Conservation (phyloP, 2,329 filamentous ascomycete species). For the Penicillium sp. region DNA sequence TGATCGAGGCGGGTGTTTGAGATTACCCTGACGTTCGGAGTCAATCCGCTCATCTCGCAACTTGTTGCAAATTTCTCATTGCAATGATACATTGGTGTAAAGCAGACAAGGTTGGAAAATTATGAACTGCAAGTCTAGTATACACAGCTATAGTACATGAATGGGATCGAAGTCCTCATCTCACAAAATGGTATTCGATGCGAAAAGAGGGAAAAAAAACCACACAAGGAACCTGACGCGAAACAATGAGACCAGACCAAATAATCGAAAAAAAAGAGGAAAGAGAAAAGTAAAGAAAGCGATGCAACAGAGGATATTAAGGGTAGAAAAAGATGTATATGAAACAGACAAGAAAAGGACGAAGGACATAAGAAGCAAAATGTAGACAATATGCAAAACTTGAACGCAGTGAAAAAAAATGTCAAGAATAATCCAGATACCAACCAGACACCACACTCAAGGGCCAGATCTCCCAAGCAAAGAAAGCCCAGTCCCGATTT, state of each 20-base stretch:
- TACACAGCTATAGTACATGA: slow-evolving; percentile 14
- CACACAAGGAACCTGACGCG: neutral
- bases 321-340: slow-evolving; percentile 2
- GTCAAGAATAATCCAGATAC: slow-evolving; percentile 15
- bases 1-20: neutral
- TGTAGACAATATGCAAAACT: slow-evolving; percentile 10
- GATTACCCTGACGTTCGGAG: neutral
- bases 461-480: slow-evolving; percentile 17
- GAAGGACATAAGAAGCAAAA: slow-evolving; percentile 21
- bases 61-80: neutral
- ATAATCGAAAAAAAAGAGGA: neutral
- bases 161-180: slow-evolving; percentile 3
- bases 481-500: slow-evolving; percentile 14
- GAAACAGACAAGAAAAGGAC: slow-evolving; percentile 13
- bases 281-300: neutral
- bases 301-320: slow-evolving; percentile 11
- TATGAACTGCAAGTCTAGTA: slow-evolving; percentile 4
- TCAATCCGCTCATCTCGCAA: neutral
- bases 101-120: neutral
- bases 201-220: slow-evolving; percentile 7
- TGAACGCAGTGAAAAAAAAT: slow-evolving; percentile 12
- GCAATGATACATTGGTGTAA: too few relatives aligned
- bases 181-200: slow-evolving; percentile 14
- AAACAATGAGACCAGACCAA: slow-evolving; percentile 7
- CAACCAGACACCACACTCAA: slow-evolving; percentile 22